phyloP scores from a whole-genome alignment of 2,329 filamentous ascomycete species.

The Aspergillus felis region DNA sequence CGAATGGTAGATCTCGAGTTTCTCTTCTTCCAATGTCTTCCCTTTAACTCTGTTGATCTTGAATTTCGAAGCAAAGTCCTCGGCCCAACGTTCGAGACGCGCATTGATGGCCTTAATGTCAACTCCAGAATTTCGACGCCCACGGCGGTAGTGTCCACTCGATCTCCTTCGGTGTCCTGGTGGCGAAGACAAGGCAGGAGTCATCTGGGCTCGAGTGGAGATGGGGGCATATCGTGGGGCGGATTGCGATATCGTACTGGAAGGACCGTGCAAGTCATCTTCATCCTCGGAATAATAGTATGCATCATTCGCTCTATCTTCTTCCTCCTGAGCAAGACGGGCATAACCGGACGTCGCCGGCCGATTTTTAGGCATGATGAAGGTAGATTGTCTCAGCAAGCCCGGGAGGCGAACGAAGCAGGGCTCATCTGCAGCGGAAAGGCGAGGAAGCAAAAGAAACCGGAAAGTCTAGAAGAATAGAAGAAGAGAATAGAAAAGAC shows the following conservation, averaged over 20 bases:
- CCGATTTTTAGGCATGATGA: conserved; percentile 61
- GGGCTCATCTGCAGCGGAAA: background rate
- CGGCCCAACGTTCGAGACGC: conserved; percentile 89
- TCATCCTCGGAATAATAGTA: conserved; percentile 70
- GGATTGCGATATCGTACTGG: conserved; percentile 53
- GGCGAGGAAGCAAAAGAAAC: background rate
- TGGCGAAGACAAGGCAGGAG: conserved; percentile 34
- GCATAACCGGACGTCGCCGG: conserved; percentile 79
- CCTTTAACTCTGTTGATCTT: conserved; percentile 77
- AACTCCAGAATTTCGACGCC: conserved; percentile 76
- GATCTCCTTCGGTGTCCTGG: conserved; percentile 45
- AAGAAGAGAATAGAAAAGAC: background rate
- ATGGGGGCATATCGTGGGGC: conserved; percentile 62
- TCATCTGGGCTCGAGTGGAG: conserved; percentile 47
- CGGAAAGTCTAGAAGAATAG: background rate
- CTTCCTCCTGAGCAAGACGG: conserved; percentile 76
- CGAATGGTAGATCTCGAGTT: conserved; percentile 92
- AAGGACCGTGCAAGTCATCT: conserved; percentile 54
- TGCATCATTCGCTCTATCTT: conserved; percentile 41
- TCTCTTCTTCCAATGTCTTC: conserved; percentile 72
- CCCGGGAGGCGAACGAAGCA: conserved; percentile 7
- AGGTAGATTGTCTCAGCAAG: conserved; percentile 17
- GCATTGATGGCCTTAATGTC: conserved; percentile 99
- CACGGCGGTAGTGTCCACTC: conserved; percentile 48
- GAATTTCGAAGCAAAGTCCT: conserved; percentile 96